These are phyloP conservation scores for Naganishia vaughanmartiniae DNA, from an alignment of 768 basidiomycete genomes.

Conservation along the genomic window DNA sequence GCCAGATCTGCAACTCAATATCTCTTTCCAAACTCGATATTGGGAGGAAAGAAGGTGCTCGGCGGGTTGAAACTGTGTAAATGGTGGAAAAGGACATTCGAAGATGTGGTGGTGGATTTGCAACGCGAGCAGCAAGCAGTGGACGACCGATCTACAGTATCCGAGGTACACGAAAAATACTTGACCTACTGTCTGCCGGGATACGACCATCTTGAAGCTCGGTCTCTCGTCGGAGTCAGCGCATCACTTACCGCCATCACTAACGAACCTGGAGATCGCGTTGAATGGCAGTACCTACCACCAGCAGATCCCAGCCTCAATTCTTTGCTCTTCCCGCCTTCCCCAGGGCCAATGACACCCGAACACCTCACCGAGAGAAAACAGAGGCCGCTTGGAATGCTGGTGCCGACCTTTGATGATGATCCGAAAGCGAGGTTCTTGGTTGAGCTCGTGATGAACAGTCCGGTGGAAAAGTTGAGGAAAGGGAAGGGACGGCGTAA, in stretches of 20 bases:
- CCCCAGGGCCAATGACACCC: slow-evolving; percentile 36
- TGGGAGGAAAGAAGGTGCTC: slow-evolving; percentile 71
- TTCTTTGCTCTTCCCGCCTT: slow-evolving; percentile 19
- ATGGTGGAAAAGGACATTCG: slow-evolving; percentile 86
- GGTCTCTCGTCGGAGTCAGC: slow-evolving; percentile 37
- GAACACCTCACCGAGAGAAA: slow-evolving; percentile 50
- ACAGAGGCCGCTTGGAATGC: slow-evolving; percentile 59
- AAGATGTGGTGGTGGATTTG: slow-evolving; percentile 59
- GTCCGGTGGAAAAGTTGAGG: slow-evolving; percentile 4
- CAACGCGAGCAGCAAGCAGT: slow-evolving; percentile 19
- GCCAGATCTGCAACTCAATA: slow-evolving; percentile 88
- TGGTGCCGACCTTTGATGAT: slow-evolving; percentile 90
- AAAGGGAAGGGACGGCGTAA: slow-evolving; percentile 1
- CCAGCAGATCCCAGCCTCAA: slow-evolving; percentile 35
- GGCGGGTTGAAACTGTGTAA: slow-evolving; percentile 75
- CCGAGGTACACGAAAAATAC: slow-evolving; percentile 1
- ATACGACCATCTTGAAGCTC: slow-evolving; percentile 40
- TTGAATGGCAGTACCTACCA: slow-evolving; percentile 55
- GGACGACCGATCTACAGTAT: not conserved
- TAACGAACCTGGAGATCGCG: not conserved
- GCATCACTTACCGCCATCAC: slow-evolving; percentile 18
- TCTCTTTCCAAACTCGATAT: slow-evolving; percentile 82
- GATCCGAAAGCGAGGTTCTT: slow-evolving; percentile 93
- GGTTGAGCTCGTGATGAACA: slow-evolving; percentile 68
- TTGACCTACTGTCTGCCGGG: slow-evolving; percentile 45